Conservation (phyloP, 2,329 filamentous ascomycete genomes). For the Sphaceloma murrayae region DNA sequence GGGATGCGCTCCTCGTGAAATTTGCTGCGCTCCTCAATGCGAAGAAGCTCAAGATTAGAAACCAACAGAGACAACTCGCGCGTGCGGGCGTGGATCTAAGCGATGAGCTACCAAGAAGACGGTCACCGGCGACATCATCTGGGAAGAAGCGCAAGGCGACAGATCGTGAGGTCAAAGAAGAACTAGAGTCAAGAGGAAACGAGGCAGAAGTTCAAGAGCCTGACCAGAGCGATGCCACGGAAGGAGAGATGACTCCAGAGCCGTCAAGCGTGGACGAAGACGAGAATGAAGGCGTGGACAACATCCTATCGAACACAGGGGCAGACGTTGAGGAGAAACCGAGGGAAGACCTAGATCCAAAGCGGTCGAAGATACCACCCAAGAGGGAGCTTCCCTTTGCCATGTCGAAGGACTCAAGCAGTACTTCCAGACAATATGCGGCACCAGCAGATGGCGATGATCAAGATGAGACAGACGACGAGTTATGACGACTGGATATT, state of each 20-base stretch:
- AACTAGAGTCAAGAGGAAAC: constrained; percentile 26
- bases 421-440: neutral
- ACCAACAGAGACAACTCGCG: constrained; percentile 57
- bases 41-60: constrained; percentile 70
- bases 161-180: constrained; percentile 32
- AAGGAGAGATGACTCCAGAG: constrained; percentile 19
- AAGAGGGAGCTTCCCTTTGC: constrained; percentile 40
- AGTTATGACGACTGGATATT: constrained; percentile 20
- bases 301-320: constrained; percentile 16
- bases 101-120: constrained; percentile 13
- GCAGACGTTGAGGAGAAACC: constrained; percentile 2
- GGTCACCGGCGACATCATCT: neutral
- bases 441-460: constrained; percentile 19
- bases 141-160: constrained; percentile 26
- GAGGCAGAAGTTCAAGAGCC: constrained; percentile 16
- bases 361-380: constrained; percentile 28
- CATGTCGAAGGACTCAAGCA: constrained; percentile 18
- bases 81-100: constrained; percentile 51
- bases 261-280: constrained; percentile 23
- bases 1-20: constrained; percentile 57
- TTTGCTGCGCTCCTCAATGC: constrained; percentile 63
- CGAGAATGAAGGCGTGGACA: constrained; percentile 23
- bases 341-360: neutral
- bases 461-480: constrained; percentile 30
- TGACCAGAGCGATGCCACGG: constrained; percentile 1